These are phyloP conservation scores for Parafenestella ontariensis DNA, from an alignment of 2,329 filamentous ascomycete species.

Conservation along the genomic window DNA sequence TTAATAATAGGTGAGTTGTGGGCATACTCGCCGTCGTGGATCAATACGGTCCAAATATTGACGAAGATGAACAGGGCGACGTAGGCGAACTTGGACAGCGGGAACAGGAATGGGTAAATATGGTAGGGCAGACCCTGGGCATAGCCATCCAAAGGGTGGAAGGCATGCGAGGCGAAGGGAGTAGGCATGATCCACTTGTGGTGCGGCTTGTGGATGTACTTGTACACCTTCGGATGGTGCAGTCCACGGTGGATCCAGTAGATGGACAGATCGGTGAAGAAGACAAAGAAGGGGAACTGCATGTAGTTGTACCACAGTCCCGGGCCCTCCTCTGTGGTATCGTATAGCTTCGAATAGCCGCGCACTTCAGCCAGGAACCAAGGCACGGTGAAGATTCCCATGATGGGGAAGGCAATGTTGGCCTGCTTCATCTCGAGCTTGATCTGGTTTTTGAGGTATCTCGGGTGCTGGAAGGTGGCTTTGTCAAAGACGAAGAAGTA, in stretches of 20 bases:
- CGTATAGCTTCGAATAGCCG: slow-evolving; percentile 87
- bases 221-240: slow-evolving; percentile 83
- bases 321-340: slow-evolving; percentile 75
- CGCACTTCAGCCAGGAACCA: slow-evolving; percentile 84
- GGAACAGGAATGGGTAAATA: slow-evolving; percentile 90
- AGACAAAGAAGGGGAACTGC: slow-evolving; percentile 87
- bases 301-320: slow-evolving; percentile 78
- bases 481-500: slow-evolving; percentile 94
- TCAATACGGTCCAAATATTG: slow-evolving; percentile 97
- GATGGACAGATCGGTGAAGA: slow-evolving; percentile 88
- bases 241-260: slow-evolving; percentile 91
- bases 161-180: slow-evolving; percentile 89
- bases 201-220: slow-evolving; percentile 91
- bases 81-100: slow-evolving; percentile 88
- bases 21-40: slow-evolving; percentile 94
- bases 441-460: slow-evolving; percentile 94
- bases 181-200: slow-evolving; percentile 99
- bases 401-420: slow-evolving; percentile 76
- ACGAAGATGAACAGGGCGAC: slow-evolving; percentile 87
- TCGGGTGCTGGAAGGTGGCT: slow-evolving; percentile 84
- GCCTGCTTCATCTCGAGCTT: slow-evolving; percentile 84
- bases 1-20: slow-evolving; percentile 92
- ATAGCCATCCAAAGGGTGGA: slow-evolving; percentile 93
- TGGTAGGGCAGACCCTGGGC: slow-evolving; percentile 91
- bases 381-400: slow-evolving; percentile 81